Percentiles rank a stretch among this genome's conserved stretches.
Conservation (phyloP, 2,329 filamentous ascomycete species). For the Trichoderma sp. region DNA sequence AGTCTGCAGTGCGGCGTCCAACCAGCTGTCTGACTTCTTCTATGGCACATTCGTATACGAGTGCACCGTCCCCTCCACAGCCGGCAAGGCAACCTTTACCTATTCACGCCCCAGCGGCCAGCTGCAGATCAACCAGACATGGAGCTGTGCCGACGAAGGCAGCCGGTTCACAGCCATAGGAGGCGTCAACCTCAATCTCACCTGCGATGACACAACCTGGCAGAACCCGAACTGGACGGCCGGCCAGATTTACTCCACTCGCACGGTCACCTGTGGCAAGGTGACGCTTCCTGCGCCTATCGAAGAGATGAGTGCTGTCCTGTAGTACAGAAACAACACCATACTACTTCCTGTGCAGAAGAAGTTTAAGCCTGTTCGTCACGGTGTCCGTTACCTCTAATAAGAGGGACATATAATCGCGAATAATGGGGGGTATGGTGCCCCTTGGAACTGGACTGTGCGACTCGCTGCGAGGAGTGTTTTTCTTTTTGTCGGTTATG, state of each 20-base stretch:
- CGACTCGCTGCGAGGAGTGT: not conserved
- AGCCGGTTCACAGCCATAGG: slow-evolving; percentile 31
- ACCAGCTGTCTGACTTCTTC: slow-evolving; percentile 48
- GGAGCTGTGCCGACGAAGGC: slow-evolving; percentile 45
- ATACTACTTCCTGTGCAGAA: not conserved
- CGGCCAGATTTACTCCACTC: slow-evolving; percentile 33
- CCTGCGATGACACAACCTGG: slow-evolving; percentile 29
- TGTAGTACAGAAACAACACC: slow-evolving; percentile 22
- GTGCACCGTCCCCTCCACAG: slow-evolving; percentile 37
- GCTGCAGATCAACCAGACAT: slow-evolving; percentile 48
- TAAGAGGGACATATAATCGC: not conserved
- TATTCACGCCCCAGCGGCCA: slow-evolving; percentile 37
- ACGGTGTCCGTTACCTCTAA: not conserved
- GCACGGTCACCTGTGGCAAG: slow-evolving; percentile 30
- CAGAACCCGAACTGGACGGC: slow-evolving; percentile 33
- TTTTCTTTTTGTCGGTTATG: not conserved
- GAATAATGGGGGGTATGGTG: not conserved
- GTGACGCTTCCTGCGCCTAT: slow-evolving; percentile 28
- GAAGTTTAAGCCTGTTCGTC: not conserved
- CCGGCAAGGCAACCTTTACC: slow-evolving; percentile 39
- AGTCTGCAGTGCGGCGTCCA: slow-evolving; percentile 41
- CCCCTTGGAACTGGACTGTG: no score
- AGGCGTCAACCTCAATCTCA: slow-evolving; percentile 28
- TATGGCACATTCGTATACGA: slow-evolving; percentile 45
- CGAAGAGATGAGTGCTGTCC: slow-evolving; percentile 27